A percentile compares a stretch with the other conserved stretches of the same genome.
Evolutionary conservation across 495 filamentous ascomycete species (phyloP).

Genomic region (Hyaloscypha bicolor): DNA sequence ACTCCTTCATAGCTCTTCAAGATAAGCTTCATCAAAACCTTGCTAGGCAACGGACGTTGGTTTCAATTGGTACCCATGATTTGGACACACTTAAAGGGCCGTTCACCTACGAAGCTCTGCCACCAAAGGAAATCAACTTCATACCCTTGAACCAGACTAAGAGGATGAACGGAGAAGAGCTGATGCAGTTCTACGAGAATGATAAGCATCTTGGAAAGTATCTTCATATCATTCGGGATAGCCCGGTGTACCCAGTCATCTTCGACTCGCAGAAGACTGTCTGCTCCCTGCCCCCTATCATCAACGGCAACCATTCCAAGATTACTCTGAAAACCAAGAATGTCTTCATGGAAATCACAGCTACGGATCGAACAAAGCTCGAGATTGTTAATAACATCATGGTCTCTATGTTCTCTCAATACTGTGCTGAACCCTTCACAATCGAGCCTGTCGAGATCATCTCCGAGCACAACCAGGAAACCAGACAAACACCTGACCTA

Average conservation of each 20-base stretch:
- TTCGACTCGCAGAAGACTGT: slow-evolving; percentile 85
- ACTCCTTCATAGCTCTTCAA: slow-evolving; percentile 96
- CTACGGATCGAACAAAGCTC: slow-evolving; percentile 94
- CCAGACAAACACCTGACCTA: slow-evolving; percentile 78
- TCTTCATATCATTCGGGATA: slow-evolving; percentile 91
- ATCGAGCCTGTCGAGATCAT: slow-evolving; percentile 91
- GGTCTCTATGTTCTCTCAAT: slow-evolving; percentile 95
- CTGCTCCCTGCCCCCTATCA: slow-evolving; percentile 94
- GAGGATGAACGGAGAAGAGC: slow-evolving; percentile 80
- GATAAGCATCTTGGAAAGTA: slow-evolving; percentile 79
- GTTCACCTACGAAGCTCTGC: slow-evolving; percentile 93
- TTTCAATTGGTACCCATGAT: slow-evolving; percentile 96
- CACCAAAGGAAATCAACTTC: slow-evolving; percentile 92
- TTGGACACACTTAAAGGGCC: slow-evolving; percentile 91
- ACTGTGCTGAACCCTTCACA: slow-evolving; percentile 85
- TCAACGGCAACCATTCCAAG: slow-evolving; percentile 96
- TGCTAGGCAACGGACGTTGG: slow-evolving; percentile 87
- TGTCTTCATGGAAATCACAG: slow-evolving; percentile 95
- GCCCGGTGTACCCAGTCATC: slow-evolving; percentile 95
- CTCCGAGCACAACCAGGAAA: slow-evolving; percentile 86
- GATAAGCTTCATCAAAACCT: slow-evolving; percentile 98
- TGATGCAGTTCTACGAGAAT: slow-evolving; percentile 96
- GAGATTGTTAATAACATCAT: slow-evolving; percentile 95
- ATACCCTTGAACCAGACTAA: slow-evolving; percentile 86
- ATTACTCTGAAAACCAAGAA: slow-evolving; percentile 88